A percentile compares a stretch with the other conserved stretches of the same genome.
Evolutionary conservation across 352 stramenopile genomes (phyloP).

Genomic region (Globisporangium rhizosaccharum): DNA sequence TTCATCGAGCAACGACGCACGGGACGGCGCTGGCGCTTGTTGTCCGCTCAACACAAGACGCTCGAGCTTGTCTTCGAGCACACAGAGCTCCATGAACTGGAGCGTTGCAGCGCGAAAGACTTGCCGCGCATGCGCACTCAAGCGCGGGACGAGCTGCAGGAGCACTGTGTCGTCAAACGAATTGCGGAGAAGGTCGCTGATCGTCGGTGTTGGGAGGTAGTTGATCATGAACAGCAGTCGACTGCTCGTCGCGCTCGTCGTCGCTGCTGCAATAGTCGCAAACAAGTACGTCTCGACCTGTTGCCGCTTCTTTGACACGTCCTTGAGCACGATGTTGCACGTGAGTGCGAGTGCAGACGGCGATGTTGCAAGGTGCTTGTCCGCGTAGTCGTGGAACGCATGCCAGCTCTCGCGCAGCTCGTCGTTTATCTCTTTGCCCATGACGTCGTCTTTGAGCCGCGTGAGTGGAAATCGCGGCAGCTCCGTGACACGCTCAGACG

Average conservation of each 20-base stretch:
- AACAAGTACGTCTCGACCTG: background rate
- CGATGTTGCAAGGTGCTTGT: slow-evolving; percentile 6
- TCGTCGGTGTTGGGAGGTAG: slow-evolving; percentile 20
- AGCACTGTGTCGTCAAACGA: slow-evolving; percentile 29
- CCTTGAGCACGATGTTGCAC: slow-evolving; percentile 13
- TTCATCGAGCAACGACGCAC: slow-evolving; percentile 46
- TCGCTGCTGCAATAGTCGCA: slow-evolving; percentile 11
- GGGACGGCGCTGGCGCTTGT: slow-evolving; percentile 7
- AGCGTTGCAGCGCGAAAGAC: slow-evolving; percentile 21
- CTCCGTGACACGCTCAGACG: background rate
- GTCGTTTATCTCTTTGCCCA: slow-evolving; percentile 31
- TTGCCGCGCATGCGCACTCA: slow-evolving; percentile 13
- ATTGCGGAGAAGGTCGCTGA: slow-evolving; percentile 30
- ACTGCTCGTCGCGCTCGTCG: slow-evolving; percentile 9
- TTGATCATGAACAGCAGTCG: slow-evolving; percentile 20
- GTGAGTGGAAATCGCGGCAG: slow-evolving; percentile 19
- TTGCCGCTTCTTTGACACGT: slow-evolving; percentile 13
- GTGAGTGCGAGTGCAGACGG: slow-evolving; percentile 1
- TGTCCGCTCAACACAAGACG: slow-evolving; percentile 22
- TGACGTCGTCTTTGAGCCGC: slow-evolving; percentile 14
- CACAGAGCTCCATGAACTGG: slow-evolving; percentile 54
- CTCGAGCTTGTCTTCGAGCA: slow-evolving; percentile 69
- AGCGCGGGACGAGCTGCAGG: slow-evolving; percentile 18
- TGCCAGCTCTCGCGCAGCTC: slow-evolving; percentile 41
- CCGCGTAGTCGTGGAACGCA: slow-evolving; percentile 19